A percentile compares a stretch with the other conserved stretches of the same genome.
Evolutionary conservation across 805 yeast species (phyloP).

Genomic region (Wickerhamiella lipophila): DNA sequence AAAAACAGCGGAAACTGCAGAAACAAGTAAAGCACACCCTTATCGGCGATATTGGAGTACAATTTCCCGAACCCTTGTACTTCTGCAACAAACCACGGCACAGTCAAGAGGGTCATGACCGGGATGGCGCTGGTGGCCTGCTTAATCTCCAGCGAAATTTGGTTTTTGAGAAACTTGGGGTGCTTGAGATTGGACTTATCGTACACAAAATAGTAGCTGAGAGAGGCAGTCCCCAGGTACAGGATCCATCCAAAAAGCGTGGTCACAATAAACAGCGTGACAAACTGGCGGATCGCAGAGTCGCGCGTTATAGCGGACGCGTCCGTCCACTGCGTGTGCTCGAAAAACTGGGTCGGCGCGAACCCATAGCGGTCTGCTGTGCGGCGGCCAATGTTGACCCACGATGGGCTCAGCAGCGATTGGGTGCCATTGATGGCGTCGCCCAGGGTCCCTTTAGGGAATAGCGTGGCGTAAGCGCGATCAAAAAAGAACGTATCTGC

Average conservation of each 20-base stretch:
- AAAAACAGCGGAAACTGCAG: constrained; percentile 67
- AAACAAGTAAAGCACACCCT: constrained; percentile 49
- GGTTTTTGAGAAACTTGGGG: constrained; percentile 91
- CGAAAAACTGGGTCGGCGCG: constrained; percentile 42
- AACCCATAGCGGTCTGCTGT: constrained; percentile 20
- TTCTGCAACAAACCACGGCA: constrained; percentile 83
- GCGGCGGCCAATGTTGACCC: constrained; percentile 10
- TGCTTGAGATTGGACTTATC: constrained; percentile 87
- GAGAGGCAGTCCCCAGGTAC: constrained; percentile 59
- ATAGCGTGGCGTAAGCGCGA: constrained; percentile 50
- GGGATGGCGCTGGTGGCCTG: constrained; percentile 79
- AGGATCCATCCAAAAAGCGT: constrained; percentile 78
- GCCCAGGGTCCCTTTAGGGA: constrained; percentile 34
- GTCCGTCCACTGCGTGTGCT: constrained; percentile 43
- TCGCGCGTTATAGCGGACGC: constrained; percentile 63
- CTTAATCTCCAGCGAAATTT: constrained; percentile 68
- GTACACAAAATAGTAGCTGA: constrained; percentile 68
- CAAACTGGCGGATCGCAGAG: constrained; percentile 54
- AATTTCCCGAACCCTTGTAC: constrained; percentile 70
- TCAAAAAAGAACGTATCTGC: constrained; percentile 66
- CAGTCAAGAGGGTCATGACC: constrained; percentile 69
- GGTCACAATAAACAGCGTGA: constrained; percentile 56
- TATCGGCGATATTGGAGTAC: constrained; percentile 51
- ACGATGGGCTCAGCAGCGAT: not conserved
- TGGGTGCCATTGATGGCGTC: not conserved